A percentile compares a stretch with the other conserved stretches of the same genome.
phyloP scores from a whole-genome alignment of 106 monocot species.

The Hemerocallis citrina region DNA sequence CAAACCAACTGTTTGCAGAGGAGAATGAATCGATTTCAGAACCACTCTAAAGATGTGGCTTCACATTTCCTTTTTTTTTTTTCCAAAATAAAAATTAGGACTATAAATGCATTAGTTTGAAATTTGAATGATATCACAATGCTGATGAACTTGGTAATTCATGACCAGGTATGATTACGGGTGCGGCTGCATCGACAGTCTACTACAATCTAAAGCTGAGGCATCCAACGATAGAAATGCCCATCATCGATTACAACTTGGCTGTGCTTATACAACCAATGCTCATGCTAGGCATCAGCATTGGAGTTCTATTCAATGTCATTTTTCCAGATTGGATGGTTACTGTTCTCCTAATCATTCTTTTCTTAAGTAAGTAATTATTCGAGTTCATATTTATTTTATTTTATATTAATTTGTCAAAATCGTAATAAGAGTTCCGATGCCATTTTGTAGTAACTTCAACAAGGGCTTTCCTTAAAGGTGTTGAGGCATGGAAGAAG shows the following conservation, averaged over 20 bases:
- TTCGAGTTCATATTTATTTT: neutral
- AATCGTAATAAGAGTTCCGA: too few species aligned
- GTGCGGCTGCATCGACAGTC: conserved; percentile 54
- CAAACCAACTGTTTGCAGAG: too few species aligned
- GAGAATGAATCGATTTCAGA: too few species aligned
- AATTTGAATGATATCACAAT: too few species aligned
- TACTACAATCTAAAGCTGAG: conserved; percentile 67
- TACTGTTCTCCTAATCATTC: conserved; percentile 54
- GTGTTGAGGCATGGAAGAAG: conserved; percentile 78
- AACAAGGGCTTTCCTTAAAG: conserved; percentile 63
- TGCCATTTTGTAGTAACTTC: conserved; percentile 32
- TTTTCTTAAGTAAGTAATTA: conserved; percentile 44
- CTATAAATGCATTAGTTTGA: too few species aligned
- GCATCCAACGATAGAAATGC: conserved; percentile 61
- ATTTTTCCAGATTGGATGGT: conserved; percentile 79
- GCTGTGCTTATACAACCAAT: conserved; percentile 61
- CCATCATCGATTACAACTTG: conserved; percentile 60
- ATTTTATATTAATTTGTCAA: neutral
- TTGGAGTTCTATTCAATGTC: conserved; percentile 71
- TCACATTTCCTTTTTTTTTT: too few species aligned
- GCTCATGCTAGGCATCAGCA: conserved; percentile 72
- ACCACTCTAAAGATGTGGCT: too few species aligned
- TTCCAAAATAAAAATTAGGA: too few species aligned
- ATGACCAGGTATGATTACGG: conserved; percentile 66
- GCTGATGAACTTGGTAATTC: too few species aligned